Evolutionary conservation across 2,329 filamentous ascomycete species (phyloP).

Genomic region (Leptographium radiaticola): DNA sequence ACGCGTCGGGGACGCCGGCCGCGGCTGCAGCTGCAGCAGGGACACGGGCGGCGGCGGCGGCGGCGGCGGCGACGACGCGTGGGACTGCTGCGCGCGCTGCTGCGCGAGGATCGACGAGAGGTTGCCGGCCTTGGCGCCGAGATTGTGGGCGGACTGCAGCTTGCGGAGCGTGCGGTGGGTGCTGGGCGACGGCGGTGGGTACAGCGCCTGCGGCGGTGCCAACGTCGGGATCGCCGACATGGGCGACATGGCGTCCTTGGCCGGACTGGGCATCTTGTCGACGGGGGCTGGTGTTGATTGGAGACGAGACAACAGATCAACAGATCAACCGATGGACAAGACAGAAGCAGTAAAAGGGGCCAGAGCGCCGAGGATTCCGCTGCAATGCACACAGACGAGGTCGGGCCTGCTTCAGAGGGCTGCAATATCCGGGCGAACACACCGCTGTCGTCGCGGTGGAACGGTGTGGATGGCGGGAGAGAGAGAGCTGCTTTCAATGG

Average conservation of each 20-base stretch:
- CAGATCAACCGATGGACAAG: no score
- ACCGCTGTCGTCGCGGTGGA: not conserved
- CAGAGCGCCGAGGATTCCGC: no score
- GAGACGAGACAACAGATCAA: not conserved
- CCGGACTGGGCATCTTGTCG: slow-evolving; percentile 19
- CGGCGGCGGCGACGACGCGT: slow-evolving; percentile 20
- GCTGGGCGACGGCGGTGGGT: slow-evolving; percentile 47
- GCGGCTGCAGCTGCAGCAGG: slow-evolving; percentile 15
- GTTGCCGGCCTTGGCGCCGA: slow-evolving; percentile 40
- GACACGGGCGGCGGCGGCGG: slow-evolving; percentile 22
- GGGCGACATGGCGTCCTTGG: slow-evolving; percentile 15
- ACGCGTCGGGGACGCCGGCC: slow-evolving; percentile 20
- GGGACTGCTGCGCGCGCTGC: slow-evolving; percentile 31
- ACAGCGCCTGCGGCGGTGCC: slow-evolving; percentile 24
- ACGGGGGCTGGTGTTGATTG: not conserved
- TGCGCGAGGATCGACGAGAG: slow-evolving; percentile 43
- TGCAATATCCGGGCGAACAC: no score
- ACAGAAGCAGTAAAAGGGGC: not conserved
- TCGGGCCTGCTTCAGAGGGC: no score
- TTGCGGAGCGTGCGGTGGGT: slow-evolving; percentile 57
- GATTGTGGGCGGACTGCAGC: slow-evolving; percentile 61
- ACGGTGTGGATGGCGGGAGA: not conserved
- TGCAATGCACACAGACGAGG: no score
- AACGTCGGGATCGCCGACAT: slow-evolving; percentile 14
- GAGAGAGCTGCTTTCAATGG: not conserved